Evolutionary conservation across 441 rosid species (phyloP).

Genomic region (Erodium moschatum): DNA sequence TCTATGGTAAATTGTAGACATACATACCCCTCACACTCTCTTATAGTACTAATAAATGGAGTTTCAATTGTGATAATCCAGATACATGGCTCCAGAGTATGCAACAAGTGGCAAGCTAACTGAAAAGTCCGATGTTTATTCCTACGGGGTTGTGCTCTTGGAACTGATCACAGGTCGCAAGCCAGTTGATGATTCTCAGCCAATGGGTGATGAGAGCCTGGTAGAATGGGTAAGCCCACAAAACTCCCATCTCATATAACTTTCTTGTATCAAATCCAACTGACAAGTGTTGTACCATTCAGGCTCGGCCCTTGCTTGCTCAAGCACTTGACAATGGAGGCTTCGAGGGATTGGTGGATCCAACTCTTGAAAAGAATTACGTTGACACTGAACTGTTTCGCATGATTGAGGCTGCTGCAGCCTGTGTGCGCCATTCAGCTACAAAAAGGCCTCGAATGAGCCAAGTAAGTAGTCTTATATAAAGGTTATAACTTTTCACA

Average conservation of each 20-base stretch:
- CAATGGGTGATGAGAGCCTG: slow-evolving; percentile 85
- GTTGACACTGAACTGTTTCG: slow-evolving; percentile 53
- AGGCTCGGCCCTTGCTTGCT: slow-evolving; percentile 84
- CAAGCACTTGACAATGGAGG: slow-evolving; percentile 56
- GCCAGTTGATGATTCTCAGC: slow-evolving; percentile 79
- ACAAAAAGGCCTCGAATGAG: slow-evolving; percentile 83
- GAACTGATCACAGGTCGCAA: slow-evolving; percentile 92
- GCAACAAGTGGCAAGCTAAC: slow-evolving; percentile 93
- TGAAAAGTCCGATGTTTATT: slow-evolving; percentile 86
- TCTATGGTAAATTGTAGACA: neutral
- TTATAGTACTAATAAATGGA: neutral
- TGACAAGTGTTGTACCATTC: slow-evolving; percentile 12
- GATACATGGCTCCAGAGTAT: slow-evolving; percentile 98
- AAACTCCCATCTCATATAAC: neutral
- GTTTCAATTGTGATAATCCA: slow-evolving; percentile 26
- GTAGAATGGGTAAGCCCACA: slow-evolving; percentile 74
- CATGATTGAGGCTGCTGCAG: slow-evolving; percentile 81
- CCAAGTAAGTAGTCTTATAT: slow-evolving; percentile 38
- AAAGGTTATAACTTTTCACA: too few relatives aligned
- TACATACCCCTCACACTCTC: neutral
- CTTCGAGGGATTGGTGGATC: slow-evolving; percentile 49
- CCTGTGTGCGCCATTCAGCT: slow-evolving; percentile 79
- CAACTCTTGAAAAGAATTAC: slow-evolving; percentile 51
- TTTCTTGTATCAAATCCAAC: slow-evolving; percentile 5
- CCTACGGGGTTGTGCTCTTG: slow-evolving; percentile 84